Evolutionary conservation across 2,329 filamentous ascomycete genomes (phyloP).

Genomic region (Coniochaeta hoffmannii): DNA sequence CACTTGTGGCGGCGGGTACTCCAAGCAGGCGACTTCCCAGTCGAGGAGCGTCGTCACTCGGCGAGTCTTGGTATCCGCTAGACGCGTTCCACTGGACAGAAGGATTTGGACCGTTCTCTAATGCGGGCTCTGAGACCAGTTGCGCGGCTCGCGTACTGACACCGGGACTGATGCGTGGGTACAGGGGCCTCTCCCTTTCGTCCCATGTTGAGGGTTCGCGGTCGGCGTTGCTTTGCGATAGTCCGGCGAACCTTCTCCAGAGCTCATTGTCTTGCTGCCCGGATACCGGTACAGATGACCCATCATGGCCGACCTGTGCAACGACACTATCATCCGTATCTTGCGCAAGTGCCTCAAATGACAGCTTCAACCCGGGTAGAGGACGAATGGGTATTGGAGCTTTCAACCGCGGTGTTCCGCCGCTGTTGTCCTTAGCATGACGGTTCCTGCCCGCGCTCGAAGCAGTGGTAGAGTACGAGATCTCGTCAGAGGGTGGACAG

Average conservation of each 20-base stretch:
- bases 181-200: constrained; percentile 3
- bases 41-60: not conserved
- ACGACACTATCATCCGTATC: constrained; percentile 14
- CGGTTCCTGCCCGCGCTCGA: not conserved
- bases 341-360: constrained; percentile 4
- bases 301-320: constrained; percentile 15
- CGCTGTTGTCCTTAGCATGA: not conserved
- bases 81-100: not conserved
- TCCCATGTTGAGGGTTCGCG: constrained; percentile 5
- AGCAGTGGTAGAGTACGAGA: not conserved
- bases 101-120: not conserved
- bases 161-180: constrained; percentile 10
- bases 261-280: constrained; percentile 15
- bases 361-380: not conserved
- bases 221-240: constrained; percentile 7
- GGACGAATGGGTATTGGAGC: not conserved
- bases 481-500: not conserved
- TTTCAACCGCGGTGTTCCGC: constrained; percentile 1
- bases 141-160: constrained; percentile 10
- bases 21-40: too few species aligned
- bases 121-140: not conserved
- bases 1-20: not conserved
- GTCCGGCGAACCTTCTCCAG: constrained; percentile 16
- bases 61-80: not conserved
- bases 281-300: constrained; percentile 11